Evolutionary conservation across 2,329 filamentous ascomycete genomes (phyloP), one percentile per base, ranked within the genome.

Genomic region (Chrysoporthe deuterocubensis): DNA sequence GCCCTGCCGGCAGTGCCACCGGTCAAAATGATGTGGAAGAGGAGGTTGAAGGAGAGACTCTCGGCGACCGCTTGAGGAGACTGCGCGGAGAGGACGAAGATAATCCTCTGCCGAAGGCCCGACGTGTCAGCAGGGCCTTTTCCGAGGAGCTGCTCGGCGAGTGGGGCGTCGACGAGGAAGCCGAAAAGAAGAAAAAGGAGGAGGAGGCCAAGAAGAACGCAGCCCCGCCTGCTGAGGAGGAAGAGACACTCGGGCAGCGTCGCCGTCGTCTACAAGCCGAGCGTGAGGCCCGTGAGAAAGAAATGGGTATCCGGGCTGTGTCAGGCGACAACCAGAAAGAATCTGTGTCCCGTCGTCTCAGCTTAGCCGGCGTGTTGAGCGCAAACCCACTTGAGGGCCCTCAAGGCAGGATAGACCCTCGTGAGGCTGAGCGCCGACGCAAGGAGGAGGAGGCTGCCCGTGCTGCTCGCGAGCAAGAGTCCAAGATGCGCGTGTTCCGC

Each of bases 231-330:
- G 71, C 75, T 26, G 83, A 85, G 69, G 90, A 90, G 71, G 90
- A 93, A 72, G 92, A 96, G 75, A 95, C 92, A 0, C 82, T 96
- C 0, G 92, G 92, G 11, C 91, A 95, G 76, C 89, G 92, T 13
- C 89, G 92, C 0, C 88, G 88, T 40, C 87, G 92, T 37, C 82
- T 96, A 1, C 91, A 94, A 76, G 88, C 89, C 7, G 88, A 90
- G 74, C 83, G 84, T 37, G 89, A 92, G 77, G 89, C 89, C 7
- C 85, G 87, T 40, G 85, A 87, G 69, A 80, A 83, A 54, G 86
- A 86, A 71, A 85, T 87, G 76, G 81, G 79, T 54, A 75, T 67
- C 68, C 75, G 60, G 71, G 69, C 67, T 4, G 69, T 72, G 62
- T 76, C 74, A 43, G 72, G 70, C 44, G 76, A 76, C 1, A 66